phyloP scores from a whole-genome alignment of 192 early-diverging fungal species.

The Linnemannia zychae region DNA sequence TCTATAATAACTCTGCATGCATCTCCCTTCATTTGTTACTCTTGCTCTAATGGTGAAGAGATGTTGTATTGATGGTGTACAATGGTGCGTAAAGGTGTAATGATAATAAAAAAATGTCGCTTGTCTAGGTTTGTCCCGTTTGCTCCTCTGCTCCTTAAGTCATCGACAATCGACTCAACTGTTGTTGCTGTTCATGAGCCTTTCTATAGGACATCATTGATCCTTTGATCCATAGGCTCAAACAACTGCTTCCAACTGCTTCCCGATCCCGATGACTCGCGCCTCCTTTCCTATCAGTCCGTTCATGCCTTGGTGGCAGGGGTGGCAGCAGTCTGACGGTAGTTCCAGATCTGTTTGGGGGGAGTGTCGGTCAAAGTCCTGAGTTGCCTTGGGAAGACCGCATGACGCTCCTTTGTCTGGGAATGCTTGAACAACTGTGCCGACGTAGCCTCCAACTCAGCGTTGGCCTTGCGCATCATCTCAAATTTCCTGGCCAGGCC shows the following conservation, averaged over 20 bases:
- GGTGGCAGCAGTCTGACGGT: conserved; percentile 51
- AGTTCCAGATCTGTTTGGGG: conserved; percentile 77
- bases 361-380: conserved; percentile 84
- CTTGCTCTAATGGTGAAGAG: not conserved
- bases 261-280: not conserved
- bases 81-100: conserved; percentile 14
- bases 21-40: not conserved
- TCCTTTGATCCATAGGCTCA: not conserved
- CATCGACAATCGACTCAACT: not conserved
- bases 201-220: too few species aligned
- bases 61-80: conserved; percentile 30
- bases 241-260: not conserved
- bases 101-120: not conserved
- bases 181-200: not conserved
- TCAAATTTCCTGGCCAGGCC: conserved; percentile 70
- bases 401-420: conserved; percentile 66
- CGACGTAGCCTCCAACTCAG: conserved; percentile 72
- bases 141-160: not conserved
- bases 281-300: not conserved
- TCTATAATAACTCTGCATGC: not conserved
- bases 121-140: not conserved
- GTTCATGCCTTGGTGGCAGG: conserved; percentile 39
- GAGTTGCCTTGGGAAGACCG: conserved; percentile 78
- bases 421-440: conserved; percentile 74
- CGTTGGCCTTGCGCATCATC: conserved; percentile 74